These are phyloP conservation scores for Conticribra guillardii DNA, from an alignment of 108 stramenopile species.

Conservation along the genomic window DNA sequence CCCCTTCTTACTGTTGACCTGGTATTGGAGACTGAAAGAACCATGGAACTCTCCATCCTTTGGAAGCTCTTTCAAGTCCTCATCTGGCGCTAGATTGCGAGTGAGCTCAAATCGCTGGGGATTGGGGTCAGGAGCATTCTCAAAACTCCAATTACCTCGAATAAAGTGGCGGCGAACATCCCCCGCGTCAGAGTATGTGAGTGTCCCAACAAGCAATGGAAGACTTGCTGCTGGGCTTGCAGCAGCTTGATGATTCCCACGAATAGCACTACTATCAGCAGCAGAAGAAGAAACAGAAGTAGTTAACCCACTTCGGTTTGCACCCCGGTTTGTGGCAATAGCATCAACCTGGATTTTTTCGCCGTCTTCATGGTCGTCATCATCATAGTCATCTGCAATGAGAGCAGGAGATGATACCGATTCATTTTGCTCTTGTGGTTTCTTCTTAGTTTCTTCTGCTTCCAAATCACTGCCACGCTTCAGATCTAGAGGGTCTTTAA, in stretches of 20 bases:
- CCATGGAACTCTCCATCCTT: slow-evolving; percentile 85
- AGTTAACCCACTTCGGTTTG: no score
- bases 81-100: slow-evolving; percentile 65
- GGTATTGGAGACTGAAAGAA: slow-evolving; percentile 75
- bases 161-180: slow-evolving; percentile 77
- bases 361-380: slow-evolving; percentile 60
- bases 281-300: no score
- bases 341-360: slow-evolving; percentile 54
- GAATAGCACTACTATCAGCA: no score
- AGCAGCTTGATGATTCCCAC: no score
- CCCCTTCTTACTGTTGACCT: slow-evolving; percentile 70
- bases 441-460: slow-evolving; percentile 48
- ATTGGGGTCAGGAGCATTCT: slow-evolving; percentile 58
- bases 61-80: slow-evolving; percentile 67
- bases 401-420: slow-evolving; percentile 25
- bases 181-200: slow-evolving; percentile 70
- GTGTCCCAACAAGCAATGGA: slow-evolving; percentile 63
- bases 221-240: neutral
- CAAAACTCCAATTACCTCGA: slow-evolving; percentile 89
- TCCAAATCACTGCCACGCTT: slow-evolving; percentile 79
- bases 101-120: slow-evolving; percentile 83
- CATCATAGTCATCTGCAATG: slow-evolving; percentile 50
- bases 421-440: slow-evolving; percentile 7
- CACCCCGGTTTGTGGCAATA: slow-evolving; percentile 72
- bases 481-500: no score